These are phyloP conservation scores for Entomortierella parvispora DNA, from an alignment of 192 early-diverging fungal genomes.

Conservation along the genomic window DNA sequence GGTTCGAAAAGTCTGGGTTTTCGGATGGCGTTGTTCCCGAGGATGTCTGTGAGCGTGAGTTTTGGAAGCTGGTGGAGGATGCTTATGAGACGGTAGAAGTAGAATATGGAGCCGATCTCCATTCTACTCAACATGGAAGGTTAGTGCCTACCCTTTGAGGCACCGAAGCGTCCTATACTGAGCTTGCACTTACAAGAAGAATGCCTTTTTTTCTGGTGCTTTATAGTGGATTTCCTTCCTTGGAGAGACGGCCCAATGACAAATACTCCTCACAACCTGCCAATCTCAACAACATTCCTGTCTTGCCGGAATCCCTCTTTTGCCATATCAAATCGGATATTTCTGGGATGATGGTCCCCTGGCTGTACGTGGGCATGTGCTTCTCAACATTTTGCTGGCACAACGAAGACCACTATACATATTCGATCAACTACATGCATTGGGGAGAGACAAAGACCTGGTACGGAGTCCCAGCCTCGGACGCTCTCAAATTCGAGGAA, in stretches of 20 bases:
- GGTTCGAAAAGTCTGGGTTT: slow-evolving; percentile 56
- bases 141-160: slow-evolving; percentile 5
- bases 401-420: slow-evolving; percentile 96
- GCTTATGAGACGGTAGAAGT: slow-evolving; percentile 90
- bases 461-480: slow-evolving; percentile 91
- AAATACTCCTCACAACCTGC: slow-evolving; percentile 80
- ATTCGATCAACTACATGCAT: slow-evolving; percentile 98
- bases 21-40: slow-evolving; percentile 67
- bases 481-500: slow-evolving; percentile 85
- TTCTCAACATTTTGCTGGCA: slow-evolving; percentile 99
- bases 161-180: too few species aligned
- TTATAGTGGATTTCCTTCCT: slow-evolving; percentile 82
- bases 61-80: slow-evolving; percentile 91
- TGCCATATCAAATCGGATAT: slow-evolving; percentile 92
- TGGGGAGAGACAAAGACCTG: slow-evolving; percentile 98
- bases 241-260: slow-evolving; percentile 71
- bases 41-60: slow-evolving; percentile 87
- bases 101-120: slow-evolving; percentile 96
- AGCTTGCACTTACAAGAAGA: too few species aligned
- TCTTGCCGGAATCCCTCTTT: slow-evolving; percentile 84
- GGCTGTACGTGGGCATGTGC: slow-evolving; percentile 96
- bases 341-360: slow-evolving; percentile 96
- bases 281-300: slow-evolving; percentile 92
- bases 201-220: neutral
- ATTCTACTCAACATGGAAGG: slow-evolving; percentile 92